Base-by-base conservation (phyloP, 305 asterid species). In the Rubia peregrina region DNA sequence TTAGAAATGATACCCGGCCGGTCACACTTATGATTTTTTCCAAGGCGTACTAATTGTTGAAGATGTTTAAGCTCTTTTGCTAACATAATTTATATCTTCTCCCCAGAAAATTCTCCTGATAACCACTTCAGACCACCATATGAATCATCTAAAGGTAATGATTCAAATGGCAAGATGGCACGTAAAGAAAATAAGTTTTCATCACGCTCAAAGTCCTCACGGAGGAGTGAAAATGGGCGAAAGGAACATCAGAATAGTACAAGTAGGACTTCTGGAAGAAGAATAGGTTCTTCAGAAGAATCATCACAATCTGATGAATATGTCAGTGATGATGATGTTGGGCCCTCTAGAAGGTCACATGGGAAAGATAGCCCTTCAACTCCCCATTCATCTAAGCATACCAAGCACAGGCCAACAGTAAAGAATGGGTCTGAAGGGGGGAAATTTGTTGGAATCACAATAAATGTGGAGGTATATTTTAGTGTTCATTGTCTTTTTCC, bases 251-350 rank as follows among this genome's bases (percentile, higher is more conserved):
- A 60, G 48, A 85, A 73, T 69, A 74, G 56, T 9, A 67, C 14
- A 75, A 30, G 66, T 63, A 80, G 79, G 80, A 57, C 77, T 30
- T 80, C 75, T 69, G 75, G 85, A 72, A 83, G 80, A 61, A 73
- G 69, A 42, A 77, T 76, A 41, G 77, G 79, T 78, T 76, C 65
- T 67, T 64, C 78, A 48, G 86, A 75, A 56, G 72, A 68, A 74
- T 77, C 88, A 76, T 75, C 85, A 48, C 80, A 89, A 63, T 82
- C 86, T 42, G 74, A 46, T 10, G 95, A 88, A 74, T 87, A 89
- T 84, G 80, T 65, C 71, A 78, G 86, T 33, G 79, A 80, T 65
- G 80, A 81, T 71, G 81, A 79, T 80, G 73, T 80, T 51, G 59
- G 59, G 55, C 69, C 84, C 38, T 64, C 81, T 4, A 76, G 42